Evolutionary conservation across 164 flowering plant species (phyloP).

Genomic region (Vitis labrusca): DNA sequence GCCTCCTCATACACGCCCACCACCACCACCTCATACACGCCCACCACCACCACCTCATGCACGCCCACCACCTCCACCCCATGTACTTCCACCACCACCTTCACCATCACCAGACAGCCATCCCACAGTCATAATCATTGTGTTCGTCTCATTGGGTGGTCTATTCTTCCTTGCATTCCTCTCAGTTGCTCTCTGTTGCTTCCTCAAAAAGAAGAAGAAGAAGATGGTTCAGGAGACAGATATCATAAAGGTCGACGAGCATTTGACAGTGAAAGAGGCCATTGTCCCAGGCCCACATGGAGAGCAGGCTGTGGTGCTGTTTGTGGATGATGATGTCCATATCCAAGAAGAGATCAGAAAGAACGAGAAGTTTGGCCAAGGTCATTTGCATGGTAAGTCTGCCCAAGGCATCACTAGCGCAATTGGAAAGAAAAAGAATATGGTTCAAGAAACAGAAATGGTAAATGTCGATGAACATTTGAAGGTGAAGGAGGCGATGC

Average conservation of each 20-base stretch:
- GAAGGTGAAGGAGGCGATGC: constrained; percentile 16
- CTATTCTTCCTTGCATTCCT: constrained; percentile 33
- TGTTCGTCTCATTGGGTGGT: constrained; percentile 45
- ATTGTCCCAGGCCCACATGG: constrained; percentile 65
- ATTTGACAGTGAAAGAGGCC: constrained; percentile 54
- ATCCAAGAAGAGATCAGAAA: constrained; percentile 46
- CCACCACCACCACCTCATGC: constrained; percentile 18
- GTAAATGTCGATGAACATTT: constrained; percentile 19
- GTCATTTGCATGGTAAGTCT: constrained; percentile 2
- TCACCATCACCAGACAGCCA: constrained; percentile 24
- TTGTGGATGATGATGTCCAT: constrained; percentile 49
- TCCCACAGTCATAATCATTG: constrained; percentile 37
- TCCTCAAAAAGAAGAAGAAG: constrained; percentile 34
- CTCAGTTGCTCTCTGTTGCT: constrained; percentile 28
- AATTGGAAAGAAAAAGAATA: no score
- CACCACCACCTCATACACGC: constrained; percentile 5
- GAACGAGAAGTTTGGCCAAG: constrained; percentile 22
- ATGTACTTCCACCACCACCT: constrained; percentile 15
- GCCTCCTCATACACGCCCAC: background rate
- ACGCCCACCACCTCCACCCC: constrained; percentile 21
- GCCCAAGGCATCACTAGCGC: background rate
- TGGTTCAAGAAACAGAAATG: constrained; percentile 10
- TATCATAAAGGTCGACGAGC: constrained; percentile 49
- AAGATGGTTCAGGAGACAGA: constrained; percentile 38
- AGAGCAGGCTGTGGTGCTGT: constrained; percentile 29